Conservation (phyloP, 345 rosid species). For the Bruguiera parviflora region DNA sequence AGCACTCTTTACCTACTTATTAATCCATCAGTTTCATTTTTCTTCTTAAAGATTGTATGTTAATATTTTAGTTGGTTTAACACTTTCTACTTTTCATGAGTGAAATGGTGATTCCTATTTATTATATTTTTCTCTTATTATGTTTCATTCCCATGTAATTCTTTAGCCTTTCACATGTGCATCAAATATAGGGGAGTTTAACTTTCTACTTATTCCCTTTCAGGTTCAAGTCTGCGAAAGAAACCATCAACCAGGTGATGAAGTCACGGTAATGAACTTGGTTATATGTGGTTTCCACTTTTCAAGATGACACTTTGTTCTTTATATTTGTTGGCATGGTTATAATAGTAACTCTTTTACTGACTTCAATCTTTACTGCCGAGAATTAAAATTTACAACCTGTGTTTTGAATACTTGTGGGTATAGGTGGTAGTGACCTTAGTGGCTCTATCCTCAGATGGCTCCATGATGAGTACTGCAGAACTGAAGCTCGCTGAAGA, state of each 20-base stretch:
- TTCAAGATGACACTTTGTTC: background rate
- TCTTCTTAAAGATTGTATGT: background rate
- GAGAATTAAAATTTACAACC: background rate
- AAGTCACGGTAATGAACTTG: constrained; percentile 57
- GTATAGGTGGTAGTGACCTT: constrained; percentile 68
- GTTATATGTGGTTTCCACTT: constrained; percentile 1
- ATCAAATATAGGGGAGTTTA: too few species aligned
- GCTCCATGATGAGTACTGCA: constrained; percentile 74
- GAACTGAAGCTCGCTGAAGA: constrained; percentile 89
- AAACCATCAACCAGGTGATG: constrained; percentile 95
- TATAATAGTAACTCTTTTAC: too few species aligned
- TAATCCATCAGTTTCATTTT: background rate
- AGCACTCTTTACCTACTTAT: background rate
- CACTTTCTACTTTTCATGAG: background rate
- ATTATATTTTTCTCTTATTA: too few species aligned
- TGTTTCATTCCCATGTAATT: too few species aligned
- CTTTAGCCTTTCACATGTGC: too few species aligned
- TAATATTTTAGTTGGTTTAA: background rate
- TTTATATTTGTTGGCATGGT: background rate
- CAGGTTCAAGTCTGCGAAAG: constrained; percentile 97
- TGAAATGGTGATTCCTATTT: too few species aligned
- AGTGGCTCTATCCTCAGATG: constrained; percentile 76
- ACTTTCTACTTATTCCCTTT: background rate
- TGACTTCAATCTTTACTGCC: background rate
- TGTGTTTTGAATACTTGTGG: constrained; percentile 18